A percentile compares a stretch with the other conserved stretches of the same genome.
Evolutionary conservation across 2,329 filamentous ascomycete species (phyloP).

Genomic region (Rhinocladiella mackenziei): DNA sequence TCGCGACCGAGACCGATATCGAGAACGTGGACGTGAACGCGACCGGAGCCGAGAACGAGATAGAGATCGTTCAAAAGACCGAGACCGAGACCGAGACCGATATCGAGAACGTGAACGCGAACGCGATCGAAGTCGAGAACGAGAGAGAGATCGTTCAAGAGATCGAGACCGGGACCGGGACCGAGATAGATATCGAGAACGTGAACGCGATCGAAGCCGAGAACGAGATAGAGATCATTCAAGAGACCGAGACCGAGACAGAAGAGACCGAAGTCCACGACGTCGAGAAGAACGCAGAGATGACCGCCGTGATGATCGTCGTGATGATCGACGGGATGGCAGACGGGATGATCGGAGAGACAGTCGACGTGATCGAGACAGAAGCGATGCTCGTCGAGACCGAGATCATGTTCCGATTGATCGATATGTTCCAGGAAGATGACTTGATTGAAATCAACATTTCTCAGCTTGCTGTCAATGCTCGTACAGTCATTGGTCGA

Average conservation of each 20-base stretch:
- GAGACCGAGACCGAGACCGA: not conserved
- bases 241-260: too few relatives aligned
- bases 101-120: slow-evolving; percentile 14
- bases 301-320: slow-evolving; percentile 15
- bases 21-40: slow-evolving; percentile 22
- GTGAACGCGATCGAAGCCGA: slow-evolving; percentile 31
- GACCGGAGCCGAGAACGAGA: slow-evolving; percentile 22
- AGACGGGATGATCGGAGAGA: slow-evolving; percentile 16
- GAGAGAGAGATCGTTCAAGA: slow-evolving; percentile 8
- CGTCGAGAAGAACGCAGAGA: slow-evolving; percentile 18
- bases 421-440: slow-evolving; percentile 28
- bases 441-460: not conserved
- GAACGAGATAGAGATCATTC: slow-evolving; percentile 13
- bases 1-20: slow-evolving; percentile 25
- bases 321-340: slow-evolving; percentile 19
- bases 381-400: slow-evolving; percentile 14
- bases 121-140: slow-evolving; percentile 22
- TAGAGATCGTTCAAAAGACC: slow-evolving; percentile 12
- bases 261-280: slow-evolving; percentile 18
- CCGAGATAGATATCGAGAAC: slow-evolving; percentile 23
- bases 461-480: slow-evolving; percentile 11
- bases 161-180: slow-evolving; percentile 24
- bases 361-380: slow-evolving; percentile 18
- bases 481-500: slow-evolving; percentile 7
- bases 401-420: slow-evolving; percentile 25